Conservation (phyloP, 768 basidiomycete genomes). For the Cystobasidium onofrii region DNA sequence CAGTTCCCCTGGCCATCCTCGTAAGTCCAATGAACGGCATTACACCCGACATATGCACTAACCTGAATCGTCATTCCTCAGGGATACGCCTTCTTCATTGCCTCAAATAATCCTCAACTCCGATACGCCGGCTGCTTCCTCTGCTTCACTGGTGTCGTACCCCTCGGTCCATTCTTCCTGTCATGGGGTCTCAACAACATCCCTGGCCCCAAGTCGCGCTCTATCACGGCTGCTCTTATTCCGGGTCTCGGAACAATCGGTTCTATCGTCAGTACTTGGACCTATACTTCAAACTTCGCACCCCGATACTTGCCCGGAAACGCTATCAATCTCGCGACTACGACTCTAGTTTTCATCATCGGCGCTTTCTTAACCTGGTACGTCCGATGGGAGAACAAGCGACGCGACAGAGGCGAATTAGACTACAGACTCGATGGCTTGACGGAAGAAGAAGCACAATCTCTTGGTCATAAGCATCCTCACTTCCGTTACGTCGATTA, state of each 20-base stretch:
- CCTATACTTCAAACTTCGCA: conserved; percentile 8
- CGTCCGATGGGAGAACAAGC: conserved; percentile 39
- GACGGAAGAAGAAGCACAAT: conserved; percentile 31
- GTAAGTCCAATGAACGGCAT: no score
- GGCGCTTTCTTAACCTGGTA: conserved; percentile 34
- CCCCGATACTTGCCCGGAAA: conserved; percentile 33
- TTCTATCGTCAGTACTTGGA: conserved; percentile 18
- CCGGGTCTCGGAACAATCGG: neutral
- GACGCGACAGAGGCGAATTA: conserved; percentile 37
- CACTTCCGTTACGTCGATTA: conserved; percentile 36
- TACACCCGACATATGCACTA: no score
- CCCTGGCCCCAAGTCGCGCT: neutral
- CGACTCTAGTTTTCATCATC: neutral
- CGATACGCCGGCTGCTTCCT: conserved; percentile 38
- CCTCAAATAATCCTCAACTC: conserved; percentile 7
- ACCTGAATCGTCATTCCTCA: no score
- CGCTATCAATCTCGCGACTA: conserved; percentile 32
- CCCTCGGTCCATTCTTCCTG: conserved; percentile 30
- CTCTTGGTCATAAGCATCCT: conserved; percentile 39
- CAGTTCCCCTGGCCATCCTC: conserved; percentile 24
- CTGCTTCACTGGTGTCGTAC: conserved; percentile 33
- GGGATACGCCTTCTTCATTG: conserved; percentile 36
- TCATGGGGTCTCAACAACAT: conserved; percentile 13
- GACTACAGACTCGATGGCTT: conserved; percentile 40
- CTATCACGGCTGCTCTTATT: neutral